Evolutionary conservation across 495 filamentous ascomycete species (phyloP), one percentile per base, ranked within the genome.

Genomic region (Hyaloscypha finlandica): DNA sequence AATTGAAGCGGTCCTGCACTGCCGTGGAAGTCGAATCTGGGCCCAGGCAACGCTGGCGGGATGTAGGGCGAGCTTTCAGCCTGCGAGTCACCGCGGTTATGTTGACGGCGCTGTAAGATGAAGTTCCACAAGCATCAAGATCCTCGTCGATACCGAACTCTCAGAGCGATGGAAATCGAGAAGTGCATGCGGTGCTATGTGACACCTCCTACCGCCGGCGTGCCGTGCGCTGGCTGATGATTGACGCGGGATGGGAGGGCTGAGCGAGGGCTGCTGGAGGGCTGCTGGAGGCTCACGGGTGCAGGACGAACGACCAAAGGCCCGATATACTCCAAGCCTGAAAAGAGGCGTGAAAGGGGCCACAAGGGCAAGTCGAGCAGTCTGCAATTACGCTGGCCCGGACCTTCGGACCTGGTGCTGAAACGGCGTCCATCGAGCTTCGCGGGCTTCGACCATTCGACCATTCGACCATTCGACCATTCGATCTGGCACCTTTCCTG

Each of bases 111-210:
- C 52, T 53, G 66, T 51, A 68, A 58, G 59, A 63, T 68, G 66
- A 68, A 68, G 66, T 63, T 25, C 59, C 57, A 68, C 52, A 35
- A 20, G 60, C 63, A 54, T 45, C 66, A 68, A 4, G 37, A 63
- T 68, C 35, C 59, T 51, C 32, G 59, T 59, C 32, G 33, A 14
- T 32, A 51, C 48, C 62, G n/a, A 39, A 42, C 30, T 55, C 54
- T 55, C 19, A 11, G 37, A 1, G 14, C 25, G 30, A 56, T 20
- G 30, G 52, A 39, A 55, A 64, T 55, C 45, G 42, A 11, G 30
- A 12, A 6, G 0, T 6, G n/a, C 4, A 64, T 56, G 51, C 62
- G 39, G 45, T 29, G 19, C 29, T 11, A 20, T 16, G 62, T 64
- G 30, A 64, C 16, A 48, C 42, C 42, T 11, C 11, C 42, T 48